phyloP scores from a whole-genome alignment of 768 basidiomycete species.

The Termitomyces eurrhizus region DNA sequence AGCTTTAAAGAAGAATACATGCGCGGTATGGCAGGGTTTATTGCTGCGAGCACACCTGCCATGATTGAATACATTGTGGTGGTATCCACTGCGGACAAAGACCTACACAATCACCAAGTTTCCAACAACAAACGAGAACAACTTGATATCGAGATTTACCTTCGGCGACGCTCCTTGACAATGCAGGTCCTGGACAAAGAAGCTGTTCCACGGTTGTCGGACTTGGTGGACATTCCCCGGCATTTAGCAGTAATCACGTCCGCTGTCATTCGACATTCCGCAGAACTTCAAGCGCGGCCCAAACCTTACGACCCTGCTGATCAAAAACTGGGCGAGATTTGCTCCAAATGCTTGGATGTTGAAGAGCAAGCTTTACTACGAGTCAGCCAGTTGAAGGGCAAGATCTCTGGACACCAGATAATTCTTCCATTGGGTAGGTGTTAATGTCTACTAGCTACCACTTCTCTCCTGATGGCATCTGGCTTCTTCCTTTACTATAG shows the following conservation, averaged over 20 bases:
- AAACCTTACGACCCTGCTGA: slow-evolving; percentile 33
- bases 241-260: slow-evolving; percentile 76
- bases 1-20: slow-evolving; percentile 70
- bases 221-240: slow-evolving; percentile 73
- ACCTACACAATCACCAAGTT: slow-evolving; percentile 24
- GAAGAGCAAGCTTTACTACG: slow-evolving; percentile 66
- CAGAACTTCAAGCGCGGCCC: slow-evolving; percentile 33
- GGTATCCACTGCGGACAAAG: slow-evolving; percentile 56
- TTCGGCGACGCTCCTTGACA: slow-evolving; percentile 51
- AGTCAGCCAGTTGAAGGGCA: slow-evolving; percentile 57
- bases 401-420: slow-evolving; percentile 23
- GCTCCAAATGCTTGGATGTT: slow-evolving; percentile 58
- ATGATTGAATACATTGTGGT: slow-evolving; percentile 80
- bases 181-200: slow-evolving; percentile 64
- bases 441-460: not conserved
- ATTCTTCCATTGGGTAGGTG: slow-evolving; percentile 9
- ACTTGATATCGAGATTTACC: slow-evolving; percentile 46
- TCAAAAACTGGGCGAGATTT: slow-evolving; percentile 49
- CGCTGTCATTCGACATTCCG: slow-evolving; percentile 65
- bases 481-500: slow-evolving; percentile 13
- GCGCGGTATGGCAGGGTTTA: slow-evolving; percentile 71
- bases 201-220: slow-evolving; percentile 67
- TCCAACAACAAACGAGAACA: slow-evolving; percentile 45
- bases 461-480: not conserved
- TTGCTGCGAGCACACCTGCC: slow-evolving; percentile 53